Percentiles rank a stretch among this genome's conserved stretches.
These are phyloP conservation scores for Tuber calosporum DNA, from an alignment of 495 filamentous ascomycete species.

Conservation along the genomic window DNA sequence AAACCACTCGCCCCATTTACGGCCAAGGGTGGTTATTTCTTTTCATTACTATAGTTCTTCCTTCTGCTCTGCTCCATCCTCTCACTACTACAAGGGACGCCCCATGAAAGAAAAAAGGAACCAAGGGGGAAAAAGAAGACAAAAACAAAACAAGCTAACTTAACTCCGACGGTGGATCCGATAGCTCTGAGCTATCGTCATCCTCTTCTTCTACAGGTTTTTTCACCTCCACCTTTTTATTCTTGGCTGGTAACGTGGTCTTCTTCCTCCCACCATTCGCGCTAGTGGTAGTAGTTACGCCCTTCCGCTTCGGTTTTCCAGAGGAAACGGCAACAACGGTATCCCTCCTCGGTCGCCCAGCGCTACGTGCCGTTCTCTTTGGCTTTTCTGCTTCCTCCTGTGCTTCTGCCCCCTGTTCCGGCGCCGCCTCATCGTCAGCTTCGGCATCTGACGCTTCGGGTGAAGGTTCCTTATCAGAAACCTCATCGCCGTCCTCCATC, in stretches of 20 bases:
- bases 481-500: conserved; percentile 51
- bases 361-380: conserved; percentile 15
- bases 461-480: conserved; percentile 47
- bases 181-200: conserved; percentile 33
- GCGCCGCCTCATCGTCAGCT: neutral
- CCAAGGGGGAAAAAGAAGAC: neutral
- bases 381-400: conserved; percentile 7
- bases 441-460: neutral
- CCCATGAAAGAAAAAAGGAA: neutral
- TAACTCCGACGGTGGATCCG: conserved; percentile 30
- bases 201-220: conserved; percentile 2
- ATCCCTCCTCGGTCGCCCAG: conserved; percentile 27
- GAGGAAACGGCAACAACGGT: conserved; percentile 8
- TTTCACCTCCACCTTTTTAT: conserved; percentile 8
- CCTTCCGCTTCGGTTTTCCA: neutral
- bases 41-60: neutral
- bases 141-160: conserved; percentile 16
- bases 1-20: neutral
- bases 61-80: neutral
- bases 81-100: neutral
- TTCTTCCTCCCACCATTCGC: conserved; percentile 11
- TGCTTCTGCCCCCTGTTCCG: conserved; percentile 9
- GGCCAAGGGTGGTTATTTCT: neutral
- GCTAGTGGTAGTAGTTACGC: neutral
- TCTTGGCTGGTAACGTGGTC: conserved; percentile 12